Evolutionary conservation across 768 basidiomycete genomes (phyloP).

Genomic region (Boletus reticuloceps): DNA sequence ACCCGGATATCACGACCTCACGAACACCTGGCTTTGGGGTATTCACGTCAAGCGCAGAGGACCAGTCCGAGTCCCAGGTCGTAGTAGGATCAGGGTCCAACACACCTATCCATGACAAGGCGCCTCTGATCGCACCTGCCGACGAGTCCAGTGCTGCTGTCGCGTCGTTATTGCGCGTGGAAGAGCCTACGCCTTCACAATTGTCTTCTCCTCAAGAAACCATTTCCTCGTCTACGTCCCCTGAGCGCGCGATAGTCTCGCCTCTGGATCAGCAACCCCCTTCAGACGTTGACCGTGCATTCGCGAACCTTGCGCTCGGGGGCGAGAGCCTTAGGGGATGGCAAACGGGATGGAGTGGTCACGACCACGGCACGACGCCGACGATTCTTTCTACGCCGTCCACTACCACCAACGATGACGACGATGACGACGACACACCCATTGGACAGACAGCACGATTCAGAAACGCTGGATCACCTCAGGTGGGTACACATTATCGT

Average conservation of each 20-base stretch:
- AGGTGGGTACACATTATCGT: constrained; percentile 4
- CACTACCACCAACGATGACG: constrained; percentile 36
- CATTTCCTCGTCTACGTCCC: constrained; percentile 15
- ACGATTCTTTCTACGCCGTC: constrained; percentile 22
- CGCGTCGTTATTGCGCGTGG: constrained; percentile 17
- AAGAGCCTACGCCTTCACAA: constrained; percentile 11
- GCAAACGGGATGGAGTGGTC: constrained; percentile 47
- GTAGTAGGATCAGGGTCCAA: constrained; percentile 8
- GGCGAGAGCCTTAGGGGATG: constrained; percentile 50
- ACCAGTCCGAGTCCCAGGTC: constrained; percentile 18
- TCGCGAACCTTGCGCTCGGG: constrained; percentile 46
- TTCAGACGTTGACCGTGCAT: constrained; percentile 28
- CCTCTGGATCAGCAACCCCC: constrained; percentile 28
- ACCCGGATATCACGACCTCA: constrained; percentile 10
- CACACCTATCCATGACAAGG: constrained; percentile 14
- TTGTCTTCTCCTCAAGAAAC: constrained; percentile 11
- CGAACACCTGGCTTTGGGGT: constrained; percentile 52
- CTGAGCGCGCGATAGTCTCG: constrained; percentile 28
- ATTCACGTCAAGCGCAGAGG: constrained; percentile 21
- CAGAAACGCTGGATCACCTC: constrained; percentile 27
- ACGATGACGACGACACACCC: constrained; percentile 70
- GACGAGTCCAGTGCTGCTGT: constrained; percentile 20
- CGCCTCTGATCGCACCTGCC: constrained; percentile 36
- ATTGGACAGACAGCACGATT: constrained; percentile 47
- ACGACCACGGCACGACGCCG: constrained; percentile 22